Evolutionary conservation across 495 filamentous ascomycete genomes (phyloP).

Genomic region (Hyaloscypha hepaticicola): DNA sequence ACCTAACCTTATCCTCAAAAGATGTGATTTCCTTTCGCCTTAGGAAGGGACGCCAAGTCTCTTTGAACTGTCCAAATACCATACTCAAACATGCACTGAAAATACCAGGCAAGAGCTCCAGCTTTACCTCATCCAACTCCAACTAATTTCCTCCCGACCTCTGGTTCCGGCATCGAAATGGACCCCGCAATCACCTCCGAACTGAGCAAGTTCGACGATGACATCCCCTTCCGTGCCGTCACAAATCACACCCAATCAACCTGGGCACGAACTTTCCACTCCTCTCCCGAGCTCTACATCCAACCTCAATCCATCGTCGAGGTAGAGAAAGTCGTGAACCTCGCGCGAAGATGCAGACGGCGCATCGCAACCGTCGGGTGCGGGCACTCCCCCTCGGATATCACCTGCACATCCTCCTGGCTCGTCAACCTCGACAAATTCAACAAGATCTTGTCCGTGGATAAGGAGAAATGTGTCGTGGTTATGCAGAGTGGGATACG

Average conservation of each 20-base stretch:
- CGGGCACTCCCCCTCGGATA: slow-evolving; percentile 85
- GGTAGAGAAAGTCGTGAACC: slow-evolving; percentile 75
- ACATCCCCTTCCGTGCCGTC: slow-evolving; percentile 72
- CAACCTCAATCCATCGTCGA: slow-evolving; percentile 75
- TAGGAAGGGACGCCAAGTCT: background rate
- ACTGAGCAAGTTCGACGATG: slow-evolving; percentile 36
- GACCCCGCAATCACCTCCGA: slow-evolving; percentile 38
- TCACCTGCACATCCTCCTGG: slow-evolving; percentile 95
- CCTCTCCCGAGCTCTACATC: slow-evolving; percentile 84
- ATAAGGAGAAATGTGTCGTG: slow-evolving; percentile 61
- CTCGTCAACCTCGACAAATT: slow-evolving; percentile 89
- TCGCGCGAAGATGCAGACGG: slow-evolving; percentile 79
- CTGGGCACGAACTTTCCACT: slow-evolving; percentile 94
- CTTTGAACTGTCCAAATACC: background rate
- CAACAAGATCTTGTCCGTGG: slow-evolving; percentile 66
- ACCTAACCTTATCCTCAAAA: background rate
- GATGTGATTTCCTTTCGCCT: background rate
- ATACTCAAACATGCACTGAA: slow-evolving; percentile 10
- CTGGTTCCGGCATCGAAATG: slow-evolving; percentile 15
- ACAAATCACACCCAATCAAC: slow-evolving; percentile 77
- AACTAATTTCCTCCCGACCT: background rate
- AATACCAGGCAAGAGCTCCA: background rate
- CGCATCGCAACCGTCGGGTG: slow-evolving; percentile 79
- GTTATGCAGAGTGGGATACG: slow-evolving; percentile 84
- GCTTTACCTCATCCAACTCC: background rate